These are phyloP conservation scores for Rosa rugosa DNA, from an alignment of 306 rosid species.

Conservation along the genomic window DNA sequence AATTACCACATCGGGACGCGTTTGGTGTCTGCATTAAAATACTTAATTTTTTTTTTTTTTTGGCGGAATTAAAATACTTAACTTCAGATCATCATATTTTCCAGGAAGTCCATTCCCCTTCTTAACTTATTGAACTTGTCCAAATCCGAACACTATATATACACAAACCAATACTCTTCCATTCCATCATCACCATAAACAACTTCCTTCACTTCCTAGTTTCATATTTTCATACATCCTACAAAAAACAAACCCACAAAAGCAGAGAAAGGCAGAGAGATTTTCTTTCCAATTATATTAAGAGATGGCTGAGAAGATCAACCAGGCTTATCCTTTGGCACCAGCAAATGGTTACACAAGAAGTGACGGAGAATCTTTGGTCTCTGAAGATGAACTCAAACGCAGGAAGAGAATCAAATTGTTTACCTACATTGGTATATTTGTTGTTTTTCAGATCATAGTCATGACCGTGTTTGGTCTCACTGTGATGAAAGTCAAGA, in stretches of 20 bases:
- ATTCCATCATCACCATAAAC: too few species aligned
- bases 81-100: too few species aligned
- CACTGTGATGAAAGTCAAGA: constrained; percentile 29
- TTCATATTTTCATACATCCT: too few species aligned
- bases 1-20: too few species aligned
- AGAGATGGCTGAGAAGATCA: background rate
- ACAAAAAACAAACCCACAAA: background rate
- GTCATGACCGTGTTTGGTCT: constrained; percentile 22
- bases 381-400: constrained; percentile 2
- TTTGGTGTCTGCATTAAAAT: too few species aligned
- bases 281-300: background rate
- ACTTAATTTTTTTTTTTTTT: too few species aligned
- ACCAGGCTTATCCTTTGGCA: background rate
- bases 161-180: too few species aligned
- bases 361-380: constrained; percentile 21
- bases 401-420: constrained; percentile 26
- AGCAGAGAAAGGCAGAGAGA: background rate
- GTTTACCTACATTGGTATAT: constrained; percentile 17
- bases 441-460: constrained; percentile 26
- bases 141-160: too few species aligned
- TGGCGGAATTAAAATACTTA: too few species aligned
- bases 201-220: too few species aligned
- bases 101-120: too few species aligned
- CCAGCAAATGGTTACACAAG: constrained; percentile 24
- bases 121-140: too few species aligned